Evolutionary conservation across 1,139 yeast genomes (phyloP).

Genomic region (Yamadazyma triangularis): DNA sequence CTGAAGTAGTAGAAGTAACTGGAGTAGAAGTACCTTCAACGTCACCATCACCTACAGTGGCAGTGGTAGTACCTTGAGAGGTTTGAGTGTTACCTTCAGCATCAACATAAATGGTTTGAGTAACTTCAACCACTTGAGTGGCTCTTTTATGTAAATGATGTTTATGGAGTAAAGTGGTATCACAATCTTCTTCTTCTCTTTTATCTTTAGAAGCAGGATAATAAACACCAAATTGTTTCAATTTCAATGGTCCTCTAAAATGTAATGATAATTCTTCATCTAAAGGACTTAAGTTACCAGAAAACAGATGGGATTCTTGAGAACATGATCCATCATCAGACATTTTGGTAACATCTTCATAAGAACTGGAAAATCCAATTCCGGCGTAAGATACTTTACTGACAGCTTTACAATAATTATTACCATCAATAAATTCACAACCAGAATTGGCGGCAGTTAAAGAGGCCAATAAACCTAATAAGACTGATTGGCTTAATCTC

Average conservation of each 20-base stretch:
- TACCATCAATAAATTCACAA: slow-evolving; percentile 42
- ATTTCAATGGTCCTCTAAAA: slow-evolving; percentile 70
- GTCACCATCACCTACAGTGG: slow-evolving; percentile 14
- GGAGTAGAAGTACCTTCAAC: slow-evolving; percentile 38
- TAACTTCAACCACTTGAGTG: slow-evolving; percentile 61
- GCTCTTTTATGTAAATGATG: slow-evolving; percentile 65
- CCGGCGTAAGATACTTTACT: slow-evolving; percentile 62
- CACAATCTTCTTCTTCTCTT: slow-evolving; percentile 34
- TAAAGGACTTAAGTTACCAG: slow-evolving; percentile 64
- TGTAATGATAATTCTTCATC: slow-evolving; percentile 73
- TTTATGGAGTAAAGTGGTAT: slow-evolving; percentile 38
- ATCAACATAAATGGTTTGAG: slow-evolving; percentile 68
- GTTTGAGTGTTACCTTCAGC: slow-evolving; percentile 50
- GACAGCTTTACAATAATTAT: slow-evolving; percentile 76
- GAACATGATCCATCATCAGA: slow-evolving; percentile 50
- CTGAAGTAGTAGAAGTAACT: slow-evolving; percentile 41
- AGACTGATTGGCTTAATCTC: slow-evolving; percentile 15
- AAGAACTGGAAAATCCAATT: slow-evolving; percentile 66
- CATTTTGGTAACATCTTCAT: slow-evolving; percentile 53
- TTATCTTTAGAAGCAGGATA: slow-evolving; percentile 32
- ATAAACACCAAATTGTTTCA: slow-evolving; percentile 64
- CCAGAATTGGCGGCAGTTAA: slow-evolving; percentile 24
- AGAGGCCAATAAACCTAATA: slow-evolving; percentile 18
- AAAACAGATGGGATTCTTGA: slow-evolving; percentile 46
- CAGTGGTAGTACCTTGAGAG: slow-evolving; percentile 18